A percentile compares a stretch with the other conserved stretches of the same genome.
Conservation (phyloP, 2,329 filamentous ascomycete species). For the Podosphaera fusca region DNA sequence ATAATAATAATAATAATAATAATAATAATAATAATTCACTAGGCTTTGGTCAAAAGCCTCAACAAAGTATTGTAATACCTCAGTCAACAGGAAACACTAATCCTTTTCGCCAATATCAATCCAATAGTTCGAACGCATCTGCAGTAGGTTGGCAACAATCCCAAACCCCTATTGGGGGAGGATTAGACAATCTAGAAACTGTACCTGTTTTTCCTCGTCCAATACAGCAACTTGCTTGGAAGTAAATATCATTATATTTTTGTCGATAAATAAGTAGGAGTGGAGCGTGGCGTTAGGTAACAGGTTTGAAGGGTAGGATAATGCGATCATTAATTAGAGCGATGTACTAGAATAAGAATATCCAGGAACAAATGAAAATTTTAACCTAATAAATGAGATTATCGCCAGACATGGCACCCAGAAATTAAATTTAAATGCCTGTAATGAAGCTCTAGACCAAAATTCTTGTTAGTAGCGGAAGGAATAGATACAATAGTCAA, state of each 20-base stretch:
- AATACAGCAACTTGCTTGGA: constrained; percentile 37
- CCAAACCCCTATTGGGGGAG: constrained; percentile 58
- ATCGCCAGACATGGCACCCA: background rate
- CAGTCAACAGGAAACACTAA: constrained; percentile 80
- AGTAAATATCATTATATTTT: constrained; percentile 15
- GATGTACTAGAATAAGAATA: background rate
- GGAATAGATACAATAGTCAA: too few relatives aligned
- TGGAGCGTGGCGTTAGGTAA: constrained; percentile 15
- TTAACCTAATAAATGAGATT: background rate
- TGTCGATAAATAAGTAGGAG: constrained; percentile 4
- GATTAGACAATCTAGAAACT: constrained; percentile 55
- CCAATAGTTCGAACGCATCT: constrained; percentile 47
- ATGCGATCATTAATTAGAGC: background rate
- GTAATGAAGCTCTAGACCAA: background rate
- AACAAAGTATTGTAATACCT: constrained; percentile 29
- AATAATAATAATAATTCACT: constrained; percentile 6
- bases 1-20: constrained; percentile 5
- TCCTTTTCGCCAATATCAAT: constrained; percentile 76
- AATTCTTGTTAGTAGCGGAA: background rate
- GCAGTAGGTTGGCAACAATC: constrained; percentile 73
- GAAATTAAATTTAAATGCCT: background rate
- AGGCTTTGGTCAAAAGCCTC: constrained; percentile 5
- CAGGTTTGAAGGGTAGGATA: background rate
- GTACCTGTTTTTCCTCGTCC: constrained; percentile 72
- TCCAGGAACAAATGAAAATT: background rate